phyloP scores from a whole-genome alignment of 345 rosid genomes.

The Brassica juncea region DNA sequence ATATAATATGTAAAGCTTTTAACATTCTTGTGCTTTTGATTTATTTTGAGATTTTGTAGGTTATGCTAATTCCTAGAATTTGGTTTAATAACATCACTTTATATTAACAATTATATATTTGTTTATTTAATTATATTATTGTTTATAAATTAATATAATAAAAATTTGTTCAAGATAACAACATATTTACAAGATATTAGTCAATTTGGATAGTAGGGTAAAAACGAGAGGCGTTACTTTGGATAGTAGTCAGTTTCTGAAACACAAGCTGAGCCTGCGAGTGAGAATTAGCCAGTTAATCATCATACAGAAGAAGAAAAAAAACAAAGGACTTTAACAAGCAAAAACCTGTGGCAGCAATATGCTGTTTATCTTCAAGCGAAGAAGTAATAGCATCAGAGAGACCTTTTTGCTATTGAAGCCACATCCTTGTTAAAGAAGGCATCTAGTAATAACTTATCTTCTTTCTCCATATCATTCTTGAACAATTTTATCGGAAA shows the following conservation, averaged over 20 bases:
- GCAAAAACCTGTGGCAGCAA: background rate
- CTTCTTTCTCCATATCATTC: background rate
- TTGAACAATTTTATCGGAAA: background rate
- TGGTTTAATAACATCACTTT: too few species aligned
- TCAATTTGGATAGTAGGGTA: too few species aligned
- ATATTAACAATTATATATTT: too few species aligned
- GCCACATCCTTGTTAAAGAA: background rate
- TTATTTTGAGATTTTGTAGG: too few species aligned
- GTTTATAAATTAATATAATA: too few species aligned
- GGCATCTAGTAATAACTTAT: conserved; percentile 3
- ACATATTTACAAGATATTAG: too few species aligned
- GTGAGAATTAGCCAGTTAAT: background rate
- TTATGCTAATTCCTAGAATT: too few species aligned
- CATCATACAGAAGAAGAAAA: too few species aligned
- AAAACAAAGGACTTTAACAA: background rate
- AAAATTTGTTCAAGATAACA: too few species aligned
- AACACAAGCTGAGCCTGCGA: background rate
- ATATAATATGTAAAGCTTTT: too few species aligned
- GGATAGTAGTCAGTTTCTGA: background rate
- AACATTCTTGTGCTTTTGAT: too few species aligned
- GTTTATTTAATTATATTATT: too few species aligned
- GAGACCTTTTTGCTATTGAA: background rate
- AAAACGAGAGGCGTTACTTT: background rate
- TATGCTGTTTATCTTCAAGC: background rate
- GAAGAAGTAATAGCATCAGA: background rate